A percentile compares a stretch with the other conserved stretches of the same genome.
Evolutionary conservation across 352 stramenopile genomes (phyloP).

Genomic region (Phytophthora palmivora): DNA sequence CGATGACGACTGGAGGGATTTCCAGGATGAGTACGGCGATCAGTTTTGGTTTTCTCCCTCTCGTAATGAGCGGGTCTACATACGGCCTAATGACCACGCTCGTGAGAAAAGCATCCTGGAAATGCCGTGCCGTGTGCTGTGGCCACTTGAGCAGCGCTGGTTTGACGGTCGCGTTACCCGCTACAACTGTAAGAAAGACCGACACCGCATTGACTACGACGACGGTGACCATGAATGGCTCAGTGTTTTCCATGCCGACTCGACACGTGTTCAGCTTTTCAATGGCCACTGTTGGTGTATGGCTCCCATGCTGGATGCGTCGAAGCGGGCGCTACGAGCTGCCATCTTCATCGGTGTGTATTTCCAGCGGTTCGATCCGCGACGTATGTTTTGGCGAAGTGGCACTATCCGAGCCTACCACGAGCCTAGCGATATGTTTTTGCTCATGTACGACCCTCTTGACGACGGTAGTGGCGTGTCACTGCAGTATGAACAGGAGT

Average conservation of each 20-base stretch:
- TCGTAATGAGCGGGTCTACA: conserved; percentile 58
- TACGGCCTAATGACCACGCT: conserved; percentile 74
- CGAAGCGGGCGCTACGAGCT: conserved; percentile 56
- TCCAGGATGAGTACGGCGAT: conserved; percentile 64
- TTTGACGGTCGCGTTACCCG: conserved; percentile 60
- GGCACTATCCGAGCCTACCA: conserved; percentile 59
- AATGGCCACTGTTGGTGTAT: conserved; percentile 82
- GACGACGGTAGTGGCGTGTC: conserved; percentile 9
- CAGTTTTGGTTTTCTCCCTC: conserved; percentile 87
- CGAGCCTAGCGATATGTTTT: conserved; percentile 61
- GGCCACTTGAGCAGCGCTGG: conserved; percentile 82
- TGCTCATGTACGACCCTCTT: conserved; percentile 59
- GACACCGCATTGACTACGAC: conserved; percentile 77
- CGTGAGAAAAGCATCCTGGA: conserved; percentile 63
- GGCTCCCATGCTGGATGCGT: conserved; percentile 65
- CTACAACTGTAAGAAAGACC: conserved; percentile 70
- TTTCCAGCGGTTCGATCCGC: conserved; percentile 61
- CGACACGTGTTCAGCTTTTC: conserved; percentile 64
- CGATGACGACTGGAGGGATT: conserved; percentile 83
- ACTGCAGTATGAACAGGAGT: conserved; percentile 48
- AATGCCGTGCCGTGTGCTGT: conserved; percentile 69
- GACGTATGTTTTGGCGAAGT: conserved; percentile 54
- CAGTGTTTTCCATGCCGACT: conserved; percentile 44
- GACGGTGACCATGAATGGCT: conserved; percentile 85
- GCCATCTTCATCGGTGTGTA: conserved; percentile 57